Base-by-base conservation (phyloP, 495 filamentous ascomycete species). In the Penicillium odoratum region DNA sequence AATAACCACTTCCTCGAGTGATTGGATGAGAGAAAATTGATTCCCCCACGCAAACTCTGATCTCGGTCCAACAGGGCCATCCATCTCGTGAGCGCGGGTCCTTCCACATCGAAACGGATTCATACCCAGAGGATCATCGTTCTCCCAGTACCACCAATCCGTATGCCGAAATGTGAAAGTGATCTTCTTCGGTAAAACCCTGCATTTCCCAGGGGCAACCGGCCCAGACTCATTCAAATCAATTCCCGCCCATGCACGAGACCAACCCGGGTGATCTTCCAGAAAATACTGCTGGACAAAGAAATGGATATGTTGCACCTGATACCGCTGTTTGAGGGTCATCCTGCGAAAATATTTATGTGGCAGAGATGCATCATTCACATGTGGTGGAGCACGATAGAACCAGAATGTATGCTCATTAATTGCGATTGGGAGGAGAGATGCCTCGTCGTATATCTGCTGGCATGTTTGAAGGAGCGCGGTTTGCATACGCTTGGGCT, bases 371-470 rank as follows among this genome's bases (percentile, higher is more conserved):
- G 58, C 58, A 56, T 60, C 31, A 6, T 48, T 48, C n/a, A 61
- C 48, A 53, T 61, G 58, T 1, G 58, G 58, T 3, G 58, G 58
- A 33, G 58, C n/a, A 5, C 58, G 58, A 33, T 57, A 57, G 28
- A 61, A 61, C 58, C 58, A 61, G 34, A 61, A 61, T 29, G 61
- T 64, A 52, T 64, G 61, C 25, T 61, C 53, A 38, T 61, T 64
- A 28, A 64, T 30, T 33, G 48, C 44, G 4, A 58, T 26, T 8
- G 61, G 61, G 15, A 64, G 58, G 11, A 64, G 61, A 13, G 61
- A 64, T 16, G 61, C 61, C 46, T 64, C 61, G 16, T n/a, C 16
- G 50, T 61, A 64, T 31, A 60, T 57, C 29, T 57, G 53, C 28
- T 64, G 61, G 45, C 61, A 64, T 26, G 61, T 64, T 48, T 60